Base-by-base conservation (phyloP, 2,329 filamentous ascomycete genomes). In the Colletotrichum melonis region DNA sequence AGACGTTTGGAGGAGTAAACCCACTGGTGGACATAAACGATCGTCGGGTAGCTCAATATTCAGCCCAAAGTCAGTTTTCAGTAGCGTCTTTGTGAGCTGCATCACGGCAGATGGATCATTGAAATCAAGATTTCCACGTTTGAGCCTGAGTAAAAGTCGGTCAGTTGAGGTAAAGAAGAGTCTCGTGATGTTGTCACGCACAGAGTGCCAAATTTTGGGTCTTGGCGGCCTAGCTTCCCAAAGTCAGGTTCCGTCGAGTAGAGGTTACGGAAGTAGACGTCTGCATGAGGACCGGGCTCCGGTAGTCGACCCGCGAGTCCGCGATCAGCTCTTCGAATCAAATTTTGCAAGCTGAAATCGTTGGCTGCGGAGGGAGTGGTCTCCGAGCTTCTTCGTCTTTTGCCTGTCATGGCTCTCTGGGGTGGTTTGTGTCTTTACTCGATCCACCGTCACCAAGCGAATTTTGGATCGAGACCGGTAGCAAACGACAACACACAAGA, bases 11-110 rank as follows among this genome's bases (percentile, higher is more conserved):
- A 16, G 16, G 9, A 4, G 4, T 22, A 28, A 26, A 54, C 86
- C 78, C 80, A 97, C 93, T 1, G 95, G 94, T 14, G 96, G 97
- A 79, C 96, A 98, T 1, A 99, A 86, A 26, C 96, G 88, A 81
- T 98, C 92, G 30, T 89, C 84, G 0, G 95, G 95, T 1, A 98
- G 86, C 6, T 92, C 86, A 16, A 98, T 84, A 1, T 85, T 79
- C 9, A 98, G 82, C 14, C 87, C 88, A 81, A 98, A 98, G 81
- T 98, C 92, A 16, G 89, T 83, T 72, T 89, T 90, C 22, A 98
- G 86, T 1, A 98, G 87, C 22, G 92, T 92, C 79, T 93, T 95
- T 12, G 95, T 97, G 62, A 98, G 86, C 77, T 92, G 95, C 90
- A 93, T 90, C 9, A 97, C 90, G 26, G 94, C 91, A 63, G 88